Conservation (phyloP, 163 green algal genomes). For the Botryococcus braunii region DNA sequence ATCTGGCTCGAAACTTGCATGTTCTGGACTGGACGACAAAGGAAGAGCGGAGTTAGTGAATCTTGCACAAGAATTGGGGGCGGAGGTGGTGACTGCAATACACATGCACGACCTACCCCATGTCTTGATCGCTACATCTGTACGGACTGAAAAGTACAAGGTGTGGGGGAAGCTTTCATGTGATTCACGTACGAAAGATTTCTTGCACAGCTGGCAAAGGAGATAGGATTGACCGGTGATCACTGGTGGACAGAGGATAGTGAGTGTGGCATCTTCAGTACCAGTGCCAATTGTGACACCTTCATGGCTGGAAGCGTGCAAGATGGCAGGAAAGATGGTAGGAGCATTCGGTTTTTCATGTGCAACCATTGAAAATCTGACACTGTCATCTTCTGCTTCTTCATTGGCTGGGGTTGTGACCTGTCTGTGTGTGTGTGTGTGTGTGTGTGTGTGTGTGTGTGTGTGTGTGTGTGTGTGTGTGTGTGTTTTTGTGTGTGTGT, state of each 20-base stretch:
- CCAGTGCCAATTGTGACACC: background rate
- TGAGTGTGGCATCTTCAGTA: background rate
- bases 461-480: no score
- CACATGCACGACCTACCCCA: background rate
- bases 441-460: no score
- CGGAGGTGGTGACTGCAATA: background rate
- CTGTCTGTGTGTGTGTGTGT: background rate
- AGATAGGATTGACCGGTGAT: background rate
- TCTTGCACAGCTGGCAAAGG: background rate
- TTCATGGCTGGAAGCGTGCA: conserved; percentile 1
- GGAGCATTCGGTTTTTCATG: background rate
- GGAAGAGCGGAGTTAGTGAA: background rate
- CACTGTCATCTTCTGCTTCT: background rate
- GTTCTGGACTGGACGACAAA: background rate
- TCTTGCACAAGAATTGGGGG: background rate
- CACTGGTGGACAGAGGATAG: no score
- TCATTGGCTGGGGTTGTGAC: background rate
- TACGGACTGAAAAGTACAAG: conserved; percentile 2
- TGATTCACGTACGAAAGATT: background rate
- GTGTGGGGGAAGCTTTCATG: background rate
- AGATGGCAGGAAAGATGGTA: background rate
- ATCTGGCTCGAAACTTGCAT: background rate
- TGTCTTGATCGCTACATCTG: background rate
- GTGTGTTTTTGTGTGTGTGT: no score
- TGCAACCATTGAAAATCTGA: background rate